These are phyloP conservation scores for Hypholoma sublateritium DNA, from an alignment of 768 basidiomycete genomes.

Conservation along the genomic window DNA sequence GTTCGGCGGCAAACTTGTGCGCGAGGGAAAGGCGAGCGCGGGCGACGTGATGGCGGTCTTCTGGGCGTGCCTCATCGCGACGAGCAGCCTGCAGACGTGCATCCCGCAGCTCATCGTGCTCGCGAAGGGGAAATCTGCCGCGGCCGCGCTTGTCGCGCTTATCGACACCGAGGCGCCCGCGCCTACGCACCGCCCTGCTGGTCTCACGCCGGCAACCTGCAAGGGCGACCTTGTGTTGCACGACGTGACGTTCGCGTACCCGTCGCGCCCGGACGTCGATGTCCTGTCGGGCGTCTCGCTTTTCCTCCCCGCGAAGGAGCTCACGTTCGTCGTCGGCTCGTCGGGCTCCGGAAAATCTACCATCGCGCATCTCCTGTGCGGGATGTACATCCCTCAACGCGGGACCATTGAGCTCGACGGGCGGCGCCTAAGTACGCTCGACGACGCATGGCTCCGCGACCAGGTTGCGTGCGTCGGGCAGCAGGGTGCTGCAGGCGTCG, in stretches of 20 bases:
- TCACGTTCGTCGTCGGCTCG: conserved; percentile 87
- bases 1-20: conserved; percentile 88
- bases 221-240: conserved; percentile 74
- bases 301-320: conserved; percentile 71
- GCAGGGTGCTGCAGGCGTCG: conserved; percentile 34
- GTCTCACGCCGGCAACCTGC: conserved; percentile 41
- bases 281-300: conserved; percentile 70
- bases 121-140: conserved; percentile 80
- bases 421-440: conserved; percentile 48
- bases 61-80: conserved; percentile 94
- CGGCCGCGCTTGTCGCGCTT: conserved; percentile 57
- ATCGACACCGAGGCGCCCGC: background rate
- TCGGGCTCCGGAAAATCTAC: conserved; percentile 96
- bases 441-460: conserved; percentile 60
- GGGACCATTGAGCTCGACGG: conserved; percentile 32
- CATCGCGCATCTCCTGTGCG: conserved; percentile 77
- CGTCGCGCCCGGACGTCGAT: conserved; percentile 65
- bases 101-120: conserved; percentile 79
- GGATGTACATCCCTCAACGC: conserved; percentile 55
- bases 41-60: conserved; percentile 94
- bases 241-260: conserved; percentile 81
- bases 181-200: background rate
- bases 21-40: conserved; percentile 61
- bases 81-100: conserved; percentile 82
- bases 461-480: conserved; percentile 78